Evolutionary conservation across 345 rosid genomes (phyloP).

Genomic region (Carallia brachiata): DNA sequence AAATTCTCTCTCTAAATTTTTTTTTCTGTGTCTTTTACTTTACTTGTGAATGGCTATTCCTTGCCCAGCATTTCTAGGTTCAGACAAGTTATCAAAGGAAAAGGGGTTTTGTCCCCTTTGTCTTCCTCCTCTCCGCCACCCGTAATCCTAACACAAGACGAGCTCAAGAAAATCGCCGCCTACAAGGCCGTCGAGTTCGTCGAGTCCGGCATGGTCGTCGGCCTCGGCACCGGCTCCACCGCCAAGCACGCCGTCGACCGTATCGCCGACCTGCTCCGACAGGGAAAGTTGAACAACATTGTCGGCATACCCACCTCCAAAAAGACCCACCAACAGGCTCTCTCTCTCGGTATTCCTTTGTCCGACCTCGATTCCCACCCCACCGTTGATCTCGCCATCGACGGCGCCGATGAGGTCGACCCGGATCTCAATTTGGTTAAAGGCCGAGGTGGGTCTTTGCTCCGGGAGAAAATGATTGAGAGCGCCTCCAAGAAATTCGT

Average conservation of each 20-base stretch:
- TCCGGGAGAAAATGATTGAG: slow-evolving; percentile 94
- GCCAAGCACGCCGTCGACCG: slow-evolving; percentile 94
- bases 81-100: slow-evolving; percentile 4
- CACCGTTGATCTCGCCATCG: slow-evolving; percentile 74
- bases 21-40: background rate
- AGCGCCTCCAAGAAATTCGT: slow-evolving; percentile 72
- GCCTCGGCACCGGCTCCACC: slow-evolving; percentile 96
- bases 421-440: slow-evolving; percentile 73
- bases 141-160: slow-evolving; percentile 58
- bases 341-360: slow-evolving; percentile 75
- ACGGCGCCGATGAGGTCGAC: slow-evolving; percentile 98
- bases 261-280: slow-evolving; percentile 70
- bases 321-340: slow-evolving; percentile 71
- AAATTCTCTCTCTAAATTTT: background rate
- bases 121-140: slow-evolving; percentile 22
- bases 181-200: slow-evolving; percentile 92
- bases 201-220: slow-evolving; percentile 95
- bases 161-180: slow-evolving; percentile 76
- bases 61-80: slow-evolving; percentile 5
- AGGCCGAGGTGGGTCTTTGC: slow-evolving; percentile 88
- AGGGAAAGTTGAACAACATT: slow-evolving; percentile 64
- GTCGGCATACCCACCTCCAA: slow-evolving; percentile 85
- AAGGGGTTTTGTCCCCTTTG: too few relatives aligned
- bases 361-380: slow-evolving; percentile 78
- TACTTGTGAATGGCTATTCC: slow-evolving; percentile 6